Conservation (phyloP, 129 eudicot species). For the Escallonia herrerae region DNA sequence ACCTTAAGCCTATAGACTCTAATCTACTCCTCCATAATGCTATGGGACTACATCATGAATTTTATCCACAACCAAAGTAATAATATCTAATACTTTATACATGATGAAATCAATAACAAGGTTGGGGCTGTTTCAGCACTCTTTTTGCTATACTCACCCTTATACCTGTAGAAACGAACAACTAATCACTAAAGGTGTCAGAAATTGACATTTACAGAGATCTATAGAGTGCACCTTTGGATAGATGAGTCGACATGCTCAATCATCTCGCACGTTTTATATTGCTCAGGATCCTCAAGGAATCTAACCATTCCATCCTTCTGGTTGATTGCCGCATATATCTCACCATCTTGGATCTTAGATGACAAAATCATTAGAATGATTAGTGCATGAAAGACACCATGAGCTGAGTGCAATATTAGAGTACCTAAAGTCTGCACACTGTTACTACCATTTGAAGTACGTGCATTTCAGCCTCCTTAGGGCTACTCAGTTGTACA, state of each 20-base stretch:
- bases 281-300: conserved; percentile 95
- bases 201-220: neutral
- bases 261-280: conserved; percentile 92
- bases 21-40: too few species aligned
- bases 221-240: conserved; percentile 45
- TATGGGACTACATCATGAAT: too few species aligned
- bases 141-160: too few species aligned
- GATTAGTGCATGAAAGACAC: neutral
- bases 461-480: conserved; percentile 97
- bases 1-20: too few species aligned
- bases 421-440: neutral
- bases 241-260: conserved; percentile 80
- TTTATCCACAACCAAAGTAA: too few species aligned
- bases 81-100: too few species aligned
- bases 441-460: conserved; percentile 75
- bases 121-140: too few species aligned
- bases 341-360: conserved; percentile 90
- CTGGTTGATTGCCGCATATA: conserved; percentile 91
- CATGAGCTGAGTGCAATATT: neutral
- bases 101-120: too few species aligned
- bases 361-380: conserved; percentile 3
- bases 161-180: too few species aligned
- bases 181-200: too few species aligned
- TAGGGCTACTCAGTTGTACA: conserved; percentile 67
- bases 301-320: conserved; percentile 99